phyloP scores from a whole-genome alignment of 1,284 basidiomycete genomes.

The Leccinum fuscescens region DNA sequence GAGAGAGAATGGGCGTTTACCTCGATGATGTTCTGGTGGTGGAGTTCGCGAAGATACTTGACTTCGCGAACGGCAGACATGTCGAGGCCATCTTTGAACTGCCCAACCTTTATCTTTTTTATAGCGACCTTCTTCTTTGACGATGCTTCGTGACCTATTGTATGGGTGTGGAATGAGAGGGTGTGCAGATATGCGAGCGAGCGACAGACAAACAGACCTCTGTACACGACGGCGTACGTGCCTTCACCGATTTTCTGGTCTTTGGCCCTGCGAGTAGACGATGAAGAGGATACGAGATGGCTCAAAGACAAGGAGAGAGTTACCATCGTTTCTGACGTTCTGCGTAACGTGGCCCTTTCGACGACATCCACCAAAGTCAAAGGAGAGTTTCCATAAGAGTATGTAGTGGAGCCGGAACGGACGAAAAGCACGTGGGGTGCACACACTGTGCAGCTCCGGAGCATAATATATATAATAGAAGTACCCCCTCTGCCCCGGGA shows the following conservation, averaged over 20 bases:
- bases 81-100: conserved; percentile 97
- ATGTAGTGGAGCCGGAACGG: no score
- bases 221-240: conserved; percentile 96
- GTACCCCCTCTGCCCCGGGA: no score
- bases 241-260: conserved; percentile 93
- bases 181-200: not conserved
- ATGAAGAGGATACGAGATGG: conserved; percentile 11
- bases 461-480: no score
- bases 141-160: conserved; percentile 62
- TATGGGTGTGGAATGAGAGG: not conserved
- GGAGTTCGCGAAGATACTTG: conserved; percentile 92
- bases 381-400: conserved; percentile 2
- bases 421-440: no score
- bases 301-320: not conserved
- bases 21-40: conserved; percentile 94
- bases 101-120: conserved; percentile 97
- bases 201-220: conserved; percentile 50
- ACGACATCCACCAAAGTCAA: conserved; percentile 61
- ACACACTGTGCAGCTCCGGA: no score
- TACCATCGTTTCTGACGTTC: conserved; percentile 72
- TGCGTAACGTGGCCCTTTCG: conserved; percentile 60
- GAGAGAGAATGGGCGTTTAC: conserved; percentile 38
- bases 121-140: conserved; percentile 86
- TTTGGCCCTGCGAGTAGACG: conserved; percentile 59
- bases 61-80: conserved; percentile 99